Evolutionary conservation across 768 basidiomycete species (phyloP), one percentile per base, ranked within the genome.

Genomic region (Pholiota molesta): DNA sequence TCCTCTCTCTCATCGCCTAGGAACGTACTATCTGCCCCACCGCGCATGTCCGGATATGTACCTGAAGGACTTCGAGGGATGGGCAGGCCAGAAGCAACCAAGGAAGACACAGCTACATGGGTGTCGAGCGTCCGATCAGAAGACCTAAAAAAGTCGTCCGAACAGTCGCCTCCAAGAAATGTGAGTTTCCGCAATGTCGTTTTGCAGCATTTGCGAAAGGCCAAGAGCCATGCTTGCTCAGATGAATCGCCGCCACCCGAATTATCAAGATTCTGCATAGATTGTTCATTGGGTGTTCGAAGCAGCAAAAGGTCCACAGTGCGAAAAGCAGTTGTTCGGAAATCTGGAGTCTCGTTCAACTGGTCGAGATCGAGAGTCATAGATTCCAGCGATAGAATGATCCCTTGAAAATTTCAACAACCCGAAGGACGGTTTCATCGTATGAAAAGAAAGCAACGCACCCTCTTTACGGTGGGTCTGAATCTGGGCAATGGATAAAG

Each of bases 11-110:
- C 71, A 39, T 69, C 69, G 16, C 68, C 67, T 3, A 53, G 26
- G 33, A 57, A 37, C n/a, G 55, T 42, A 19, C 52, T 60, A 26
- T 60, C 65, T n/a, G 37, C 33, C 5, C 58, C 64, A 52, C 57
- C 55, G 29, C 52, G 57, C 21, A 55, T 64, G 19, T 74, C 72
- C 16, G 75, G 73, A 16, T 87, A 66, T 65, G 86, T 86, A 56
- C 85, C 77, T 0, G 90, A 92, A 11, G 91, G 91, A 66, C 90
- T 90, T 72, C 87, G 90, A 13, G 90, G 90, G 3, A 91, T 66
- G 3, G 90, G 89, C 42, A 82, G 65, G 16, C 81, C 82, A 62
- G 78, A 78, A 13, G 73, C 70, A 44, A 81, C 67, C 29, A 82
- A 65, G 28, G 77, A 76, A 13, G 74, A 69, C 16, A 82, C 71